Evolutionary conservation across 441 rosid genomes (phyloP), one percentile per base, ranked within the genome.

Genomic region (Croton setiger): DNA sequence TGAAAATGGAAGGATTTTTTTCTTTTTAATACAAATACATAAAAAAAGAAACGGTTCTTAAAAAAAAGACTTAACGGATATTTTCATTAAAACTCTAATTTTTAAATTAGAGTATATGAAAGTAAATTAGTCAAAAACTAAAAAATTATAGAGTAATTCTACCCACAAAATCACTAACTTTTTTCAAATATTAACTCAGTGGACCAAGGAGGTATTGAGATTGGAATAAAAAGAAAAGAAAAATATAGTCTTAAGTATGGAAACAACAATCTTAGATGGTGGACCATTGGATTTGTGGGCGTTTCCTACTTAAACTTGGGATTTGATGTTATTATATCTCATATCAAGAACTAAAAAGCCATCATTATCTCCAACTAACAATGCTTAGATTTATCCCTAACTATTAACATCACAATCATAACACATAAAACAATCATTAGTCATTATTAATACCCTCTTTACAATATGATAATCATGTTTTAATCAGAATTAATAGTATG

Each of bases 281-380:
- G 72, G 59, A 31, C 52, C 23, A 47, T 41, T 17, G 18, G 47
- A 62, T 45, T 37, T 60, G 45, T n/a, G 67, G 49, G 41, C 56
- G 45, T 27, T 27, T 37, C n/a, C 0, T 31, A 17, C 37, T 60
- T 64, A 48, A 59, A 58, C 58, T 2, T 63, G 51, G 48, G 60
- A 61, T 27, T 27, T 27, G 31, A 27, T 27, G 31, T 27, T 27
- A 27, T 12, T 66, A 55, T 13, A 35, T 10, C 44, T 53, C 8
- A 23, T 27, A 27, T 57, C 13, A 54, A 60, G 45, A 64, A 23
- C 52, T 56, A 31, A 51, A 74, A 27, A 47, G 5, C 35, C 64
- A 73, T 69, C 62, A 73, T 76, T 33, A 48, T 63, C 47, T 18
- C 21, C 23, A 45, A 31, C 73, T 72, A 66, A 33, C 27, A 53